Base-by-base conservation (phyloP, 164 flowering plant species). In the Piper betle region DNA sequence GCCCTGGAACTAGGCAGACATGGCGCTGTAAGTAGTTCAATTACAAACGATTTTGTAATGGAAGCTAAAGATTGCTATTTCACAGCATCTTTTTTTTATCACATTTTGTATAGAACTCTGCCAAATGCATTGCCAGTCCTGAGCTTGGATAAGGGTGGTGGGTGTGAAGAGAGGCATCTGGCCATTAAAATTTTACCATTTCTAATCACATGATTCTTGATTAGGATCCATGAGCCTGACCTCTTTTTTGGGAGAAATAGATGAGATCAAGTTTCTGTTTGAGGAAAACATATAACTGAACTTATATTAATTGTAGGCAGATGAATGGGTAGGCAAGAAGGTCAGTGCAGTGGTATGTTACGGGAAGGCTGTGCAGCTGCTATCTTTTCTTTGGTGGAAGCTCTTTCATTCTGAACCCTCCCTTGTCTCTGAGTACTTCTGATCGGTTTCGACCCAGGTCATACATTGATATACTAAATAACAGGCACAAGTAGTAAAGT, bases 391-490 rank as follows among this genome's bases (percentile, higher is more conserved):
- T 76, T 86, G 6, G 95, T 83, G 73, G 99, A 91, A 77, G 99
- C 93, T 39, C 92, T 11, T 94, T 94, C 38, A 83, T 86, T 62
- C 77, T 91, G 53, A 91, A 88, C 69, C 99, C 97, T 52, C 96
- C 97, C 1, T 84, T 91, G 67, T 81, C 91, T n/a, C 91, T 88
- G 20, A 82, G 93, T 48, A 84, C 75, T 71, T 78, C 97, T 16
- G 96, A 88, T 64, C 78, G 93, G 37, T 78, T 78, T 73, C 78
- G 99, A 69, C 88, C 90, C 15, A 77, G 83, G 37, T 80, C 64
- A 37, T 94, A 90, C 71, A 85, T 94, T 33, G 90, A 82, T 41
- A 74, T 85, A 38, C 80, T 91, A 55, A 86, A 77, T 46, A 83
- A 77, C 72, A 75, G 97, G 79, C 82, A 82, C 73, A 75, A 76